Percentiles rank a stretch among this genome's conserved stretches.
These are phyloP conservation scores for Fusarium sp. DNA, from an alignment of 2,329 filamentous ascomycete species.

Conservation along the genomic window DNA sequence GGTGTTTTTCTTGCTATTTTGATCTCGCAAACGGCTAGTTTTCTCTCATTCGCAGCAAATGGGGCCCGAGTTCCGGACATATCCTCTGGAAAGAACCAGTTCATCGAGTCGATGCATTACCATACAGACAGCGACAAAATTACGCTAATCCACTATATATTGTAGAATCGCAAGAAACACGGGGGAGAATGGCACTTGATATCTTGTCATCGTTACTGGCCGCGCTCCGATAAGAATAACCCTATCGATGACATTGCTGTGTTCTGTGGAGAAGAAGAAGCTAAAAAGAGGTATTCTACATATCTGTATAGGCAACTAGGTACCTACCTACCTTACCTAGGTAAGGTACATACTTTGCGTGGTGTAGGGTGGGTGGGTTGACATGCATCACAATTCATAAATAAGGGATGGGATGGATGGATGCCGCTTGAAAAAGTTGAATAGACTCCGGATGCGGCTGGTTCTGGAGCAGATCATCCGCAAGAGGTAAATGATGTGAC, in stretches of 20 bases:
- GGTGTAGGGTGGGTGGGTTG: not conserved
- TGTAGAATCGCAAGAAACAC: not conserved
- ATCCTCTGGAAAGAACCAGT: not conserved
- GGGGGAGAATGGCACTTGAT: slow-evolving; percentile 1
- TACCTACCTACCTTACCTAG: too few relatives aligned
- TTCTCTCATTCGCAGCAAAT: not conserved
- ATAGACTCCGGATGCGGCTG: not conserved
- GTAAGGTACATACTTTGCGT: not conserved
- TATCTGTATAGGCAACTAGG: not conserved
- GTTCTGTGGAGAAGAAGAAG: not conserved
- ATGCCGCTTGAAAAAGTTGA: not conserved
- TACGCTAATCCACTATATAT: slow-evolving; percentile 6
- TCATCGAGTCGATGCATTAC: slow-evolving; percentile 4
- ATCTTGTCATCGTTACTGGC: not conserved
- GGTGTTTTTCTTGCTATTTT: slow-evolving; percentile 10
- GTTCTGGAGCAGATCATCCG: slow-evolving; percentile 8
- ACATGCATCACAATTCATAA: not conserved
- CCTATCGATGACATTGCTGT: not conserved
- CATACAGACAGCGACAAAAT: not conserved
- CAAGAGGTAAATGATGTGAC: slow-evolving; percentile 28
- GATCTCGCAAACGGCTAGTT: not conserved
- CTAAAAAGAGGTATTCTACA: not conserved
- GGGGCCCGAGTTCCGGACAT: not conserved
- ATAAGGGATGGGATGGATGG: not conserved
- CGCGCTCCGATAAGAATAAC: not conserved